Base-by-base conservation (phyloP, 768 basidiomycete genomes). In the Rhodosporidiobolus odoratus region DNA sequence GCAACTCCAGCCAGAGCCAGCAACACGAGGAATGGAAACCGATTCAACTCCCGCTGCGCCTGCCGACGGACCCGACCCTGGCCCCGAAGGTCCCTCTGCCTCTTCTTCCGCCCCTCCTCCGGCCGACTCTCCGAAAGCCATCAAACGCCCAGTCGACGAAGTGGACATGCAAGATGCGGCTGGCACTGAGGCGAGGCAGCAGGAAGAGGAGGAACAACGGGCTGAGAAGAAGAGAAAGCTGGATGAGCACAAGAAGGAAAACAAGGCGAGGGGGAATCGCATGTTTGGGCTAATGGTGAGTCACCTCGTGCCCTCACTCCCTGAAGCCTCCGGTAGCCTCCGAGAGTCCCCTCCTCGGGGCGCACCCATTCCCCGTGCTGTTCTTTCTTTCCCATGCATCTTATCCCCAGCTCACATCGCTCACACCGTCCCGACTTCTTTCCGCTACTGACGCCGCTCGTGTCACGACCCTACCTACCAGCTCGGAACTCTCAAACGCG, bases 251-350 rank as follows among this genome's bases (percentile, higher is more conserved):
- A 30, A n/a, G 34, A 53, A 48, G 35, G 66, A 67, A 52, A 45
- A 38, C 3, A 62, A 58, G 30, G 57, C 40, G 6, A 47, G 64
- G 12, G 69, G 69, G 2, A 66, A 66, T 50, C 25, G 69, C 19
- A 71, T 71, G 69, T 71, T 71, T 38, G 69, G 69, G 32, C 40
- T 71, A 35, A 71, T 71, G 69, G 32, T 65, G 32, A 21, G 57
- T n/a, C 53, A 4, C 53, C 23, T 30, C 52, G 12, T 23, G 9
- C 54, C 21, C 19, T 37, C 54, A 9, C 54, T 56, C n/a, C 35
- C 21, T 52, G 13, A 13, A 25, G n/a, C n/a, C n/a, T 52, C 50
- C n/a, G n/a, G n/a, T n/a, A n/a, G n/a, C n/a, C n/a, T n/a, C n/a
- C n/a, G n/a, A n/a, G n/a, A n/a, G 4, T 27, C 50, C n/a, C 50